Evolutionary conservation across 176 grass and related monocot species (phyloP).

Genomic region (Metroxylon sagu): DNA sequence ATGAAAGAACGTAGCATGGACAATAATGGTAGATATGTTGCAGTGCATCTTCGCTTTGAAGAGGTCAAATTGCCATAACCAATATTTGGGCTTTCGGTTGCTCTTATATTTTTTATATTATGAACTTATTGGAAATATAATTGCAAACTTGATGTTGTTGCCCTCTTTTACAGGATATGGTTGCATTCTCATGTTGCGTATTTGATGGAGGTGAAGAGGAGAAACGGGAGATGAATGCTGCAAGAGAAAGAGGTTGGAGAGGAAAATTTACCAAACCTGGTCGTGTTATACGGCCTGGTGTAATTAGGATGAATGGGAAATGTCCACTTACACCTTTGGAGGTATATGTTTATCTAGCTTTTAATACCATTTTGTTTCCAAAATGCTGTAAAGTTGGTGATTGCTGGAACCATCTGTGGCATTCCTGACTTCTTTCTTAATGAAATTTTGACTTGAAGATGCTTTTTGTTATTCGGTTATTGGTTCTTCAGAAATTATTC

Average conservation of each 20-base stretch:
- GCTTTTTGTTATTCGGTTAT: too few relatives aligned
- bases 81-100: conserved; percentile 3
- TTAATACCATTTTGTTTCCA: background rate
- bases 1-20: conserved; percentile 63
- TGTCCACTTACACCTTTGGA: conserved; percentile 97
- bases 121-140: too few relatives aligned
- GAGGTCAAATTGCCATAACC: conserved; percentile 50
- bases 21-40: conserved; percentile 76
- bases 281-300: conserved; percentile 79
- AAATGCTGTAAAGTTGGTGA: too few relatives aligned
- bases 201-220: conserved; percentile 82
- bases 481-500: too few relatives aligned
- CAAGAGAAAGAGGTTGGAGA: conserved; percentile 94
- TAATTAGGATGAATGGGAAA: conserved; percentile 93
- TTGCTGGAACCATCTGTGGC: too few relatives aligned
- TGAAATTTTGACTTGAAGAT: too few relatives aligned
- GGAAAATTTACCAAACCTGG: conserved; percentile 94
- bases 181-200: conserved; percentile 96
- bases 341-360: conserved; percentile 36
- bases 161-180: conserved; percentile 75
- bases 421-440: too few relatives aligned
- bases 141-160: too few relatives aligned
- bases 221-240: conserved; percentile 72
- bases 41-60: conserved; percentile 97
- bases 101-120: background rate